Evolutionary conservation across 306 rosid species (phyloP).

Genomic region (Ceratonia siliqua): DNA sequence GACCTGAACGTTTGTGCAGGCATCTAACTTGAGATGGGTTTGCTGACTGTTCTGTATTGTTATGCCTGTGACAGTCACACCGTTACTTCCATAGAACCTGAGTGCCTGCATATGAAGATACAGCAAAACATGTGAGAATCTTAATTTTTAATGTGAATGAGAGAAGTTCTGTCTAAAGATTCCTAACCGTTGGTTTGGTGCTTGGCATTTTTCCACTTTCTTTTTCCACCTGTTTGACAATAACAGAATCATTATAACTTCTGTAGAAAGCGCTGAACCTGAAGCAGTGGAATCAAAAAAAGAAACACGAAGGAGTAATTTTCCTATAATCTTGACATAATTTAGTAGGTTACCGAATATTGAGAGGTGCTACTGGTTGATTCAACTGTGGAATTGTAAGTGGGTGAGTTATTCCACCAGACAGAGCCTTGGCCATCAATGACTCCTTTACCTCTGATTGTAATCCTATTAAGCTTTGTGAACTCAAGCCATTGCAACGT

Average conservation of each 20-base stretch:
- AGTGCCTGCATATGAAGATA: slow-evolving; percentile 51
- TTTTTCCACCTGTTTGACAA: slow-evolving; percentile 4
- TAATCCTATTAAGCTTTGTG: slow-evolving; percentile 48
- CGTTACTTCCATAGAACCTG: slow-evolving; percentile 70
- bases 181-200: slow-evolving; percentile 67
- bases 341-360: slow-evolving; percentile 3
- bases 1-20: slow-evolving; percentile 61
- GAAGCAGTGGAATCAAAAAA: background rate
- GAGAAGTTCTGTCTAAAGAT: background rate
- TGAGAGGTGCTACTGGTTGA: background rate
- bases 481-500: slow-evolving; percentile 73
- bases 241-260: background rate
- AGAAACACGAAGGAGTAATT: background rate
- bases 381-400: slow-evolving; percentile 39
- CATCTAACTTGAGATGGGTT: slow-evolving; percentile 69
- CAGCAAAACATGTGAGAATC: background rate
- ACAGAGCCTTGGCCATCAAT: slow-evolving; percentile 85
- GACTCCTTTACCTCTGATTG: slow-evolving; percentile 68
- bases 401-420: slow-evolving; percentile 66
- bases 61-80: slow-evolving; percentile 63
- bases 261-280: background rate
- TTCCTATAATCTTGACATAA: background rate
- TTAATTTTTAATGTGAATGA: background rate
- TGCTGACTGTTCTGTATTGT: slow-evolving; percentile 74
- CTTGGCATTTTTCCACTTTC: slow-evolving; percentile 40